Percentiles rank a stretch among this genome's conserved stretches.
Evolutionary conservation across 2,329 filamentous ascomycete species (phyloP).

Genomic region (Pseudocercospora eumusae): DNA sequence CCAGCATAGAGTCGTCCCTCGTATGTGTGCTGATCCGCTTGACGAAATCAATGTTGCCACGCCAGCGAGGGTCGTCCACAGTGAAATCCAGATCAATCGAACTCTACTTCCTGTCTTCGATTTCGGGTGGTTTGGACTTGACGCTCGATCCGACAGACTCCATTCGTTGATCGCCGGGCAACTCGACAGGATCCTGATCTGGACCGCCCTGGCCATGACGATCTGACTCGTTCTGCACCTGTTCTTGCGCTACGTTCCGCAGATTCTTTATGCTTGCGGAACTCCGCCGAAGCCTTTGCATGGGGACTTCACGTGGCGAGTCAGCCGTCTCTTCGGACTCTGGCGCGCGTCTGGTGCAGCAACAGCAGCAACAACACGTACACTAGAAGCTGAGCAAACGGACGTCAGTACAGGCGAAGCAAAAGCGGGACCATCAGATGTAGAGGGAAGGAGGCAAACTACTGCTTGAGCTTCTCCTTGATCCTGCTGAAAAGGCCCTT

Average conservation of each 20-base stretch:
- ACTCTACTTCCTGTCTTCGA: background rate
- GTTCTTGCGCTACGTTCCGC: background rate
- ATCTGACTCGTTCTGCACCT: background rate
- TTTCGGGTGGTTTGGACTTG: background rate
- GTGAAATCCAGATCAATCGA: constrained; percentile 4
- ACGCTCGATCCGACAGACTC: background rate
- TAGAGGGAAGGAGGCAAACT: constrained; percentile 16
- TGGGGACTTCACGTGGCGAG: background rate
- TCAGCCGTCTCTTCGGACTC: background rate
- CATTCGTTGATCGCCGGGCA: background rate
- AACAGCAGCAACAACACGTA: background rate
- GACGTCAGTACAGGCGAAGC: constrained; percentile 1
- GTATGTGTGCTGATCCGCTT: background rate
- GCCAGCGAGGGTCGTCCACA: constrained; percentile 5
- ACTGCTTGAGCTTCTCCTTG: constrained; percentile 50
- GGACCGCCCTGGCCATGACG: background rate
- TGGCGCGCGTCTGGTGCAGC: background rate
- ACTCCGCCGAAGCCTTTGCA: background rate
- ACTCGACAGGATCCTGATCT: background rate
- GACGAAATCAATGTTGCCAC: background rate
- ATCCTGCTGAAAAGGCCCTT: constrained; percentile 52
- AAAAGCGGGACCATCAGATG: constrained; percentile 1
- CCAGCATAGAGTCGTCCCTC: background rate
- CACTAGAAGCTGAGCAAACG: background rate
- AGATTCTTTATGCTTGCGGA: background rate